Percentiles rank a stretch among this genome's conserved stretches.
These are phyloP conservation scores for Trichoderma sp. DNA, from an alignment of 2,329 filamentous ascomycete genomes.

Conservation along the genomic window DNA sequence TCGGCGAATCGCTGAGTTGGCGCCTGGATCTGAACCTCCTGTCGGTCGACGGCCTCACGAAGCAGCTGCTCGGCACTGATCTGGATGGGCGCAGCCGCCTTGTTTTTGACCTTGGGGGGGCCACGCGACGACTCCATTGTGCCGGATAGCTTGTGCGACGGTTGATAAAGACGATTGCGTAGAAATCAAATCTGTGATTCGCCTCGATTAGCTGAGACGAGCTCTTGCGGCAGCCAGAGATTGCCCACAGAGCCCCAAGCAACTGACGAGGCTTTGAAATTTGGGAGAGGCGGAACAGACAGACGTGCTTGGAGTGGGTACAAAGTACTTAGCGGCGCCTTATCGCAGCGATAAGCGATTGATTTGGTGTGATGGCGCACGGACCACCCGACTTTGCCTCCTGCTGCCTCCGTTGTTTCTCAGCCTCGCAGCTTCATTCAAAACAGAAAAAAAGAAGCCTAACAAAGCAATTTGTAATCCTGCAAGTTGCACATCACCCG, in stretches of 20 bases:
- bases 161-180: background rate
- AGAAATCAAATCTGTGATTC: background rate
- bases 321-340: background rate
- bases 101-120: conserved; percentile 97
- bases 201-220: background rate
- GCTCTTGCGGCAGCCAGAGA: background rate
- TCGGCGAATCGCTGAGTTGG: conserved; percentile 95
- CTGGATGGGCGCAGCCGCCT: conserved; percentile 85
- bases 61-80: conserved; percentile 97
- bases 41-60: conserved; percentile 93
- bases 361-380: conserved; percentile 16
- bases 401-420: conserved; percentile 18
- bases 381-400: conserved; percentile 14
- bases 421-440: conserved; percentile 28
- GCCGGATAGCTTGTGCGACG: conserved; percentile 17
- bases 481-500: background rate
- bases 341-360: conserved; percentile 19
- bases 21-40: conserved; percentile 82
- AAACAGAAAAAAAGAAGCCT: conserved; percentile 22
- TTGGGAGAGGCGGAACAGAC: conserved; percentile 19
- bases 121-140: conserved; percentile 88
- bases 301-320: background rate
- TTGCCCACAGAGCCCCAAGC: background rate
- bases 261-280: conserved; percentile 27
- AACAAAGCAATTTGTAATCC: background rate